Evolutionary conservation across 2,329 filamentous ascomycete species (phyloP).

Genomic region (Trichoderma breve): DNA sequence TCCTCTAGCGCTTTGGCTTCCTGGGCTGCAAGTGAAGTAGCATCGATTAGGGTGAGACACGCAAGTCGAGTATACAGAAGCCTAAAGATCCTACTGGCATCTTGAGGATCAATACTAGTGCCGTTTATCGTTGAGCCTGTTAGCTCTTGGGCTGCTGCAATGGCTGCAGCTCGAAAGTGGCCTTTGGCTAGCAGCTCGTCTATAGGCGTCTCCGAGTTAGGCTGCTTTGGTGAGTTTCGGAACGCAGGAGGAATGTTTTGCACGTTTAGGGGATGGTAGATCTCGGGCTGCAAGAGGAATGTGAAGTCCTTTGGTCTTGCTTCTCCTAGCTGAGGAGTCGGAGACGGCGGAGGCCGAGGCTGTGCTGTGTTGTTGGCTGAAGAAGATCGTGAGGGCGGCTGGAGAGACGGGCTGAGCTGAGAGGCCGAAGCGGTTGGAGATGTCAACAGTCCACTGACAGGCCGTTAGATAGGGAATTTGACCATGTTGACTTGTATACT

Average conservation of each 20-base stretch:
- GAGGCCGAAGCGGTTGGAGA: conserved; percentile 30
- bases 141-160: conserved; percentile 61
- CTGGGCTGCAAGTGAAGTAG: conserved; percentile 65
- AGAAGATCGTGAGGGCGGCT: conserved; percentile 21
- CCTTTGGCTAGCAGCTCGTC: conserved; percentile 66
- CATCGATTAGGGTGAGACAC: conserved; percentile 76
- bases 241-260: conserved; percentile 63
- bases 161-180: conserved; percentile 78
- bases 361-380: conserved; percentile 29
- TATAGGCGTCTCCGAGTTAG: conserved; percentile 62
- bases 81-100: conserved; percentile 67
- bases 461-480: not conserved
- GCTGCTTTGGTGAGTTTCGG: conserved; percentile 64
- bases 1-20: conserved; percentile 65
- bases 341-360: conserved; percentile 29
- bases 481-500: conserved; percentile 30
- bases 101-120: conserved; percentile 47
- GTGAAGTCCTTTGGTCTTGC: conserved; percentile 64
- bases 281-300: conserved; percentile 74
- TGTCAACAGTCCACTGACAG: conserved; percentile 30
- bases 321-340: conserved; percentile 33
- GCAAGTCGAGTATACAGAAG: conserved; percentile 79
- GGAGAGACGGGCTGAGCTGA: conserved; percentile 18
- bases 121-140: conserved; percentile 48
- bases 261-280: conserved; percentile 77